Base-by-base conservation (phyloP, 192 early-diverging fungal genomes). In the Entophlyctis helioformis region DNA sequence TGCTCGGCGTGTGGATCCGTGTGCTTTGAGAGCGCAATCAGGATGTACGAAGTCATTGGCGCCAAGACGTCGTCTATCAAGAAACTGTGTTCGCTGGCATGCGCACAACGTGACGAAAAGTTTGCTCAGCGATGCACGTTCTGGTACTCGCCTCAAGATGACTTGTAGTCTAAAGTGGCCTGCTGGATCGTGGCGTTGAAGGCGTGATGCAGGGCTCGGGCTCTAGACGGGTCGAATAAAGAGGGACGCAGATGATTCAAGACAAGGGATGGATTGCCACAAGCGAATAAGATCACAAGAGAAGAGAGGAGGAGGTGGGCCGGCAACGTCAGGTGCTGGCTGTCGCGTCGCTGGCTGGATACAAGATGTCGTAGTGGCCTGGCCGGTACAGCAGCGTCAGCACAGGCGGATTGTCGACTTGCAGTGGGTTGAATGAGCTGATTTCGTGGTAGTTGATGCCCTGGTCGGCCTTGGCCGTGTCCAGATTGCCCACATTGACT, bases 291-390 rank as follows among this genome's bases (percentile, higher is more conserved):
- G n/a, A n/a, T n/a, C n/a, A n/a, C n/a, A n/a, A n/a, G n/a, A n/a
- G n/a, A n/a, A n/a, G n/a, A n/a, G n/a, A n/a, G n/a, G n/a, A n/a
- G n/a, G n/a, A n/a, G n/a, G n/a, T n/a, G n/a, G n/a, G n/a, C n/a
- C n/a, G n/a, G n/a, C n/a, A n/a, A n/a, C n/a, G n/a, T n/a, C n/a
- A n/a, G n/a, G n/a, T n/a, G n/a, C n/a, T n/a, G n/a, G n/a, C n/a
- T n/a, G n/a, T n/a, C n/a, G n/a, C n/a, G n/a, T n/a, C n/a, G n/a
- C n/a, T n/a, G n/a, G n/a, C n/a, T n/a, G 61, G 65, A 64, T 78
- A 87, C 33, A 85, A 39, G 48, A 87, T 77, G 58, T 87, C 85
- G 50, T 87, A 86, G 54, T 87, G 85, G 22, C 69, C 65, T 23
- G 67, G 62, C 4, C 75, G 41, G 46, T 64, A 69, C 24, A 69